phyloP scores from a whole-genome alignment of 1,284 basidiomycete genomes.

The Cryptococcus sp. region DNA sequence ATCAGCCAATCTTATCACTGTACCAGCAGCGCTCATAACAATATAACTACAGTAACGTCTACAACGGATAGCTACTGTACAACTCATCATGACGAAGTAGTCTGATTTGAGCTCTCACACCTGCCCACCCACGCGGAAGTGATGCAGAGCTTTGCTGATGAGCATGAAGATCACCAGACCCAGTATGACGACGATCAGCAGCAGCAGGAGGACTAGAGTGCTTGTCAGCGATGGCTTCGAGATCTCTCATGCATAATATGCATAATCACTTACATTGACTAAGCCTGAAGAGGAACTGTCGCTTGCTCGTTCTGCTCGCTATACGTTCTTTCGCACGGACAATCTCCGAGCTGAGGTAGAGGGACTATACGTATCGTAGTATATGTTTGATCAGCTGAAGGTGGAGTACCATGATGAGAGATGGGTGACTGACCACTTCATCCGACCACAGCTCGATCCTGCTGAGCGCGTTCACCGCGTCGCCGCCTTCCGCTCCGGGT shows the following conservation, averaged over 20 bases:
- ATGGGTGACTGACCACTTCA: constrained; percentile 36
- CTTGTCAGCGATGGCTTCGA: too few relatives aligned
- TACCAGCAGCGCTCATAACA: too few relatives aligned
- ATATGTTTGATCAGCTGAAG: not conserved
- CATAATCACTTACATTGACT: not conserved
- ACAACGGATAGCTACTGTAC: too few relatives aligned
- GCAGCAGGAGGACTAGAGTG: not conserved
- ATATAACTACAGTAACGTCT: too few relatives aligned
- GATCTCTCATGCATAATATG: not conserved
- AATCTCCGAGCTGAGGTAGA: constrained; percentile 32
- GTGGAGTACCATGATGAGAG: not conserved
- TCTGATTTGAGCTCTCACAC: too few relatives aligned
- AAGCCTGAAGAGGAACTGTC: constrained; percentile 1
- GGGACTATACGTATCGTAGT: constrained; percentile 14
- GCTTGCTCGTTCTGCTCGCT: constrained; percentile 10
- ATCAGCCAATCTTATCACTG: too few relatives aligned
- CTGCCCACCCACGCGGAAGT: too few relatives aligned
- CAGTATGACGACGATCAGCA: not conserved
- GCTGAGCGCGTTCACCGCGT: constrained; percentile 30
- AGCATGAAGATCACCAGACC: not conserved
- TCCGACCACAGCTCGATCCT: constrained; percentile 44
- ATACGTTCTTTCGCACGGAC: constrained; percentile 22
- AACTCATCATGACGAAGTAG: too few relatives aligned
- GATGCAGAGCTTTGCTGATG: not conserved
- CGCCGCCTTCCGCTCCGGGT: constrained; percentile 33